Evolutionary conservation across 441 rosid genomes (phyloP).

Genomic region (Pelargonium australe): DNA sequence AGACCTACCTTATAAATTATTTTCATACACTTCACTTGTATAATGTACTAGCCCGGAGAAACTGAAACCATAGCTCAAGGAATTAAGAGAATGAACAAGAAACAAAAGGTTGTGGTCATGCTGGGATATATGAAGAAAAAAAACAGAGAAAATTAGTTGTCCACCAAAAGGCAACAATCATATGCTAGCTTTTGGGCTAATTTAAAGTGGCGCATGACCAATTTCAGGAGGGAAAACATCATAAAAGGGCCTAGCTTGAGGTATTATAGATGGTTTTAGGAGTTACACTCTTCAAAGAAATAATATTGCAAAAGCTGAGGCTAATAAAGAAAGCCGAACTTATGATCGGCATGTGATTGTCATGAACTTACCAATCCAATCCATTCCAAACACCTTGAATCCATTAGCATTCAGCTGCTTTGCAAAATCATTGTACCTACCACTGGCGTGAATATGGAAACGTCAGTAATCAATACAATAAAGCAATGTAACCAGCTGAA

Average conservation of each 20-base stretch:
- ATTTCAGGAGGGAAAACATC: background rate
- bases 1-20: too few relatives aligned
- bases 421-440: conserved; percentile 68
- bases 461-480: conserved; percentile 3
- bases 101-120: too few relatives aligned
- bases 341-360: conserved; percentile 3
- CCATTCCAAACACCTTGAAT: conserved; percentile 72
- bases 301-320: background rate
- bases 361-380: conserved; percentile 68
- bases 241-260: background rate
- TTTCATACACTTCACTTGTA: too few relatives aligned
- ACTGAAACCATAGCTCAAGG: too few relatives aligned
- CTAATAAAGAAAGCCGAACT: background rate
- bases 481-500: background rate
- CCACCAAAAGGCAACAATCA: too few relatives aligned
- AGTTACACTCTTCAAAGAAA: conserved; percentile 1
- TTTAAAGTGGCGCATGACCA: too few relatives aligned
- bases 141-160: too few relatives aligned
- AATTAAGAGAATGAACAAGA: too few relatives aligned
- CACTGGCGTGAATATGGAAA: conserved; percentile 39
- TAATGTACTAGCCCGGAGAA: too few relatives aligned
- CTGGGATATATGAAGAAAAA: too few relatives aligned
- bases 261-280: background rate
- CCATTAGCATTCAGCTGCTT: conserved; percentile 68
- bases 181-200: too few relatives aligned